Evolutionary conservation across 345 rosid genomes (phyloP).

Genomic region (Citrus reticulata): DNA sequence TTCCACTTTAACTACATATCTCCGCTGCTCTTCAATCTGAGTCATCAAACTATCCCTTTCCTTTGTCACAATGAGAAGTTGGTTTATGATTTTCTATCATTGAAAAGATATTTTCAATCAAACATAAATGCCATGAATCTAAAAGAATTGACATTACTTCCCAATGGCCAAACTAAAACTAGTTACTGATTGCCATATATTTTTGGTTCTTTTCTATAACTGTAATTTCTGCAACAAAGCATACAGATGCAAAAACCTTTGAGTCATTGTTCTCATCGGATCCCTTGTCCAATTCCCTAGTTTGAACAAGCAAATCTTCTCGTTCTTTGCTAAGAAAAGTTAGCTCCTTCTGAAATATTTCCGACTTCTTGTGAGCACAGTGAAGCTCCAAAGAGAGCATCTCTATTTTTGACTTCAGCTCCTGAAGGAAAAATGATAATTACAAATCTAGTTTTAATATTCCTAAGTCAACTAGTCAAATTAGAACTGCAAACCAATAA

Average conservation of each 20-base stretch:
- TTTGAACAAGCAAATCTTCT: slow-evolving; percentile 33
- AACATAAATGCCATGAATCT: not conserved
- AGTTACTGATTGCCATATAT: not conserved
- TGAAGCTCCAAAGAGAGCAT: slow-evolving; percentile 40
- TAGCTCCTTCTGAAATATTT: slow-evolving; percentile 38
- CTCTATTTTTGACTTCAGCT: slow-evolving; percentile 33
- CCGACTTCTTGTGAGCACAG: slow-evolving; percentile 28
- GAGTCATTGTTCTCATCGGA: slow-evolving; percentile 18
- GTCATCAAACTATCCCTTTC: slow-evolving; percentile 36
- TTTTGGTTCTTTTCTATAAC: not conserved
- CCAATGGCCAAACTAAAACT: not conserved
- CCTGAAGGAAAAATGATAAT: slow-evolving; percentile 21
- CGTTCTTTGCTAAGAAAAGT: slow-evolving; percentile 37
- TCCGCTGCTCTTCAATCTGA: slow-evolving; percentile 29
- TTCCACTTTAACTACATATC: slow-evolving; percentile 18
- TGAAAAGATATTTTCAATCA: not conserved
- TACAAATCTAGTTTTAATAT: not conserved
- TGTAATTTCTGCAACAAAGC: not conserved
- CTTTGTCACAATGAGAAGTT: slow-evolving; percentile 21
- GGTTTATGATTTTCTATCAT: slow-evolving; percentile 31
- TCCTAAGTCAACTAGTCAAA: not conserved
- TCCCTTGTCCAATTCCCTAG: slow-evolving; percentile 25
- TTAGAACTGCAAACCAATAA: slow-evolving; percentile 11
- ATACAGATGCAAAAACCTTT: slow-evolving; percentile 35
- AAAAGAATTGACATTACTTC: not conserved